Evolutionary conservation across 2,329 filamentous ascomycete genomes (phyloP).

Genomic region (Fusarium illudens): DNA sequence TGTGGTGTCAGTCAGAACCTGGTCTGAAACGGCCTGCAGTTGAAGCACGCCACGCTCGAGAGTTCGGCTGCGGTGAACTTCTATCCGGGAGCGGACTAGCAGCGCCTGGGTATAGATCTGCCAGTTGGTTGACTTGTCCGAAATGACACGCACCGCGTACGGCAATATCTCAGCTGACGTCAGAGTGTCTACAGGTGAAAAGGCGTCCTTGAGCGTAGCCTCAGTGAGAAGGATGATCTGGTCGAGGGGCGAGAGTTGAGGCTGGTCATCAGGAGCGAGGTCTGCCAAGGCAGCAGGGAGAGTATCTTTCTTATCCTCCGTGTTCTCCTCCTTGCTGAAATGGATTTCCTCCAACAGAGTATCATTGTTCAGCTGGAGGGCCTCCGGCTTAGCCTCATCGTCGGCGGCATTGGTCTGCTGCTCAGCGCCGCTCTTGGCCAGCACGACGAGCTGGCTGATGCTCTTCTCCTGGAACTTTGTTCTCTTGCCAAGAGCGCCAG

Average conservation of each 20-base stretch:
- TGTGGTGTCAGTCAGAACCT: conserved; percentile 86
- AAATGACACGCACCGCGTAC: conserved; percentile 86
- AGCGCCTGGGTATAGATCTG: conserved; percentile 96
- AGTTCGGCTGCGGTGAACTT: conserved; percentile 86
- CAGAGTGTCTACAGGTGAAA: conserved; percentile 81
- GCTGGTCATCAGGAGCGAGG: conserved; percentile 81
- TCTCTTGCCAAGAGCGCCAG: conserved; percentile 85
- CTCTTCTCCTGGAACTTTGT: conserved; percentile 83
- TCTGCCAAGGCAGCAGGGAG: conserved; percentile 70
- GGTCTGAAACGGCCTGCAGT: conserved; percentile 93
- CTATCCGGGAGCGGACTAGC: conserved; percentile 87
- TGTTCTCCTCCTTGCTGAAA: conserved; percentile 68
- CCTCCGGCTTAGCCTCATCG: conserved; percentile 63
- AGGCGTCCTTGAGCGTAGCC: conserved; percentile 86
- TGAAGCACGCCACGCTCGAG: conserved; percentile 90
- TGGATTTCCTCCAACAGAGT: conserved; percentile 88
- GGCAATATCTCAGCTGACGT: conserved; percentile 94
- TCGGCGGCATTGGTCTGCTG: conserved; percentile 36
- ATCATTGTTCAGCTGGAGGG: conserved; percentile 86
- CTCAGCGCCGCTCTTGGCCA: conserved; percentile 75
- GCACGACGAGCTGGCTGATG: conserved; percentile 87
- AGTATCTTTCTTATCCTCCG: conserved; percentile 46
- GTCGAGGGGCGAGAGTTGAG: conserved; percentile 81
- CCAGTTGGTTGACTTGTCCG: conserved; percentile 94
- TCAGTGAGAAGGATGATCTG: conserved; percentile 91